phyloP scores from a whole-genome alignment of 768 basidiomycete species.

The Clavulina sp. region DNA sequence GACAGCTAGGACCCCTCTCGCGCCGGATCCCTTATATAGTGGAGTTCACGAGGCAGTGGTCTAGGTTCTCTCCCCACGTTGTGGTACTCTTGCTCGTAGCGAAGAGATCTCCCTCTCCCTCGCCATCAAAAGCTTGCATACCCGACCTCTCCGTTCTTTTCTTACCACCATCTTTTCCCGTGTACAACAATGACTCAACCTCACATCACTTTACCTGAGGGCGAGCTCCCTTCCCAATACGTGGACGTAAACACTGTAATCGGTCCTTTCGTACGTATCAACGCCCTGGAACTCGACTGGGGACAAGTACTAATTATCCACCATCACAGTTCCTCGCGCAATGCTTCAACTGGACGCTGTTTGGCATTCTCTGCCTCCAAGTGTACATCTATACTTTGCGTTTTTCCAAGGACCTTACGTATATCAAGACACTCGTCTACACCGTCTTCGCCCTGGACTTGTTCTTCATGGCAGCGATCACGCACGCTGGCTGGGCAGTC shows the following conservation, averaged over 20 bases:
- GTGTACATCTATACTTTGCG: constrained; percentile 9
- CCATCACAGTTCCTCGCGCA: constrained; percentile 6
- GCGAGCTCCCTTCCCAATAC: neutral
- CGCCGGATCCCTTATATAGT: too few relatives aligned
- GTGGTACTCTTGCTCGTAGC: too few relatives aligned
- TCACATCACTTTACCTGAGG: neutral
- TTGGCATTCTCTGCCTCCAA: constrained; percentile 8
- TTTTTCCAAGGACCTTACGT: constrained; percentile 4
- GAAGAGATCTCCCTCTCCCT: too few relatives aligned
- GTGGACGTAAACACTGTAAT: neutral
- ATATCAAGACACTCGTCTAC: constrained; percentile 8
- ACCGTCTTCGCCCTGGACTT: constrained; percentile 6
- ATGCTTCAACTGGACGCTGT: constrained; percentile 10
- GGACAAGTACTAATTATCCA: neutral
- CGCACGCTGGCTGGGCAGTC: constrained; percentile 8
- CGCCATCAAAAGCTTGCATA: too few relatives aligned
- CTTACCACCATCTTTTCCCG: too few relatives aligned
- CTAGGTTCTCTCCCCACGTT: too few relatives aligned
- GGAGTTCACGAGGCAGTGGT: too few relatives aligned
- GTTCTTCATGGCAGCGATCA: constrained; percentile 4
- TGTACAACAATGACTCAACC: too few relatives aligned
- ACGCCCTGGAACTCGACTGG: neutral
- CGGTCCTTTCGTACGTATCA: neutral
- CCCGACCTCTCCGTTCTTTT: too few relatives aligned
- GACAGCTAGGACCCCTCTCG: too few relatives aligned